A percentile compares a stretch with the other conserved stretches of the same genome.
Evolutionary conservation across 345 rosid species (phyloP).

Genomic region (Citrus mangshanensis): DNA sequence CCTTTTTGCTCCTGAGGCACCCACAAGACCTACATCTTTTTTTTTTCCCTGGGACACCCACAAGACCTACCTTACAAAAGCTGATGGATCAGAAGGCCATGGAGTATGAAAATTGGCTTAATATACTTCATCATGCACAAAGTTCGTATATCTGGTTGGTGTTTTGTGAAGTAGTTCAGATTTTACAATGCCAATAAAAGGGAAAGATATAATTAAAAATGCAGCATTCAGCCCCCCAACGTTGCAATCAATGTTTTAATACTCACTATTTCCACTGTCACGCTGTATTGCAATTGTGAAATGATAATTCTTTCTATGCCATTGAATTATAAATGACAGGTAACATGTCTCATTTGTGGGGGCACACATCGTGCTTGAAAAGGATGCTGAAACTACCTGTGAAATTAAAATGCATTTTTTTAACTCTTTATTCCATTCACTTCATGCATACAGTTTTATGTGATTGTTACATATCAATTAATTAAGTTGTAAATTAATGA

Average conservation of each 20-base stretch:
- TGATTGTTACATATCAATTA: neutral
- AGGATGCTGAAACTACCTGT: conserved; percentile 1
- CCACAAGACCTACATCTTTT: too few relatives aligned
- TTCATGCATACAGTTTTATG: neutral
- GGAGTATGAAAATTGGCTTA: too few relatives aligned
- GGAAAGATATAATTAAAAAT: neutral
- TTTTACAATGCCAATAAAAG: neutral
- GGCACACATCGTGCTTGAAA: conserved; percentile 3
- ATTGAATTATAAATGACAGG: conserved; percentile 5
- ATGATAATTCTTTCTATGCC: neutral
- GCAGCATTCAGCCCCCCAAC: neutral
- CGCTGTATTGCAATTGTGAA: neutral
- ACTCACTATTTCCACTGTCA: neutral
- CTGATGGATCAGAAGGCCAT: neutral
- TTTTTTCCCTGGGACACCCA: too few relatives aligned
- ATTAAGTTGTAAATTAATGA: neutral
- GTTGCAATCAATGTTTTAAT: neutral
- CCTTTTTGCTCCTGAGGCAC: too few relatives aligned
- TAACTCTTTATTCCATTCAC: neutral
- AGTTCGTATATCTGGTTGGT: neutral
- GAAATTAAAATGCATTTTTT: neutral
- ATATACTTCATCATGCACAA: neutral
- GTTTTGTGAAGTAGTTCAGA: neutral
- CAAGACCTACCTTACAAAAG: neutral
- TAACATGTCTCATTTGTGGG: conserved; percentile 18